phyloP scores from a whole-genome alignment of 2,329 filamentous ascomycete species.

The Colletotrichum sp. region DNA sequence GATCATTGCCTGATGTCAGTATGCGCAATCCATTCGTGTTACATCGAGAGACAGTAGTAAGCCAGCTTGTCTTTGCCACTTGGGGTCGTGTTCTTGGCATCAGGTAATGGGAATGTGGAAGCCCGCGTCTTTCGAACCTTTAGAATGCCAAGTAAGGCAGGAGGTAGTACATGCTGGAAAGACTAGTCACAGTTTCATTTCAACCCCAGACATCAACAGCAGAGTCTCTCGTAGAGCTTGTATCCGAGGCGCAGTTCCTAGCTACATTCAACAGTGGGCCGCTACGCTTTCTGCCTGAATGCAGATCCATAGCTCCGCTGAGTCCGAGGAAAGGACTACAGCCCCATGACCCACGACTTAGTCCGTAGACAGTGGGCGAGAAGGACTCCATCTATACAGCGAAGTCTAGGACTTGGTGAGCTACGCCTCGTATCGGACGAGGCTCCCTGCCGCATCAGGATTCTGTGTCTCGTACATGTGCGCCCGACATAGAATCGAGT shows the following conservation, averaged over 20 bases:
- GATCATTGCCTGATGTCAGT: neutral
- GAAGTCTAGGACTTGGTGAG: neutral
- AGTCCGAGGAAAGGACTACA: neutral
- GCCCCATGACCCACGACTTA: neutral
- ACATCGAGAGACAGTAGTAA: neutral
- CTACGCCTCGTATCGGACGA: neutral
- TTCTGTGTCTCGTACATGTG: neutral
- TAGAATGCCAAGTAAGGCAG: neutral
- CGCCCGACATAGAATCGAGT: accelerated
- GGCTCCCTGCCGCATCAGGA: neutral
- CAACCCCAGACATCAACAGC: neutral
- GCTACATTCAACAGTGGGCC: neutral
- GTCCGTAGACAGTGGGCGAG: neutral
- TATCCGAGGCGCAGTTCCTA: neutral
- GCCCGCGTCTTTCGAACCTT: neutral
- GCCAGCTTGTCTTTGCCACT: neutral
- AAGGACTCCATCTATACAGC: neutral
- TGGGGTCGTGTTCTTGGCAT: neutral
- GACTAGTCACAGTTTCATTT: neutral
- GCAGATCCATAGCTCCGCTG: neutral
- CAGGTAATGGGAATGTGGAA: neutral
- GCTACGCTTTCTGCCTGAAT: neutral
- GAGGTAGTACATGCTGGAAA: neutral
- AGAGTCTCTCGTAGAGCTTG: neutral
- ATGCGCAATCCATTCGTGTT: neutral